These are phyloP conservation scores for Blastomyces silverae DNA, from an alignment of 2,329 filamentous ascomycete species.

Conservation along the genomic window DNA sequence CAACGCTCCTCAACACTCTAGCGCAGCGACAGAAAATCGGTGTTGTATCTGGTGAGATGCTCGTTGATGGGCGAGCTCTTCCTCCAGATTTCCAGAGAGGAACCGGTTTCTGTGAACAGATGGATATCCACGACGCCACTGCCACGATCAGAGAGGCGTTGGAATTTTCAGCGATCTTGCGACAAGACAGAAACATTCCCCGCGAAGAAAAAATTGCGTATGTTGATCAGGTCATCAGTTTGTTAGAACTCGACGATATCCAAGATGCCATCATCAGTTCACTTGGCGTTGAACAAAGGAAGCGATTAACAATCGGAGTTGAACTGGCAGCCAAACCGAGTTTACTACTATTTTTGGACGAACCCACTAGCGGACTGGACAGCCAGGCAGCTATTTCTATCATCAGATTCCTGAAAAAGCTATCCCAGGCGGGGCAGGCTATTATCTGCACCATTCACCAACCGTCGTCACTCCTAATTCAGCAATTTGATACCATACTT, in stretches of 20 bases:
- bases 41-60: constrained; percentile 60
- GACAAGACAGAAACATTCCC: constrained; percentile 52
- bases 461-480: constrained; percentile 60
- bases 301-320: constrained; percentile 66
- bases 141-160: constrained; percentile 62
- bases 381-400: constrained; percentile 63
- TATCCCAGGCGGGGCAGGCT: constrained; percentile 59
- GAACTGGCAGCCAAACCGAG: constrained; percentile 64
- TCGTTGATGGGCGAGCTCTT: constrained; percentile 60
- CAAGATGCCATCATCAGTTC: constrained; percentile 61
- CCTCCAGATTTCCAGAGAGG: constrained; percentile 59
- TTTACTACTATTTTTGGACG: constrained; percentile 63
- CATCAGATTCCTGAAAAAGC: constrained; percentile 61
- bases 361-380: constrained; percentile 65
- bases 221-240: constrained; percentile 58
- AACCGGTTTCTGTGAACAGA: constrained; percentile 66
- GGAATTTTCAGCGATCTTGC: constrained; percentile 60
- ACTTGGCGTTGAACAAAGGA: constrained; percentile 62
- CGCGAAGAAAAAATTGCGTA: constrained; percentile 58
- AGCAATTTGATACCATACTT: constrained; percentile 68
- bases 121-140: constrained; percentile 63
- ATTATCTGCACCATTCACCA: constrained; percentile 71
- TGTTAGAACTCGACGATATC: constrained; percentile 59
- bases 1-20: constrained; percentile 69
- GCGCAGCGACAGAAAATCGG: constrained; percentile 64